Evolutionary conservation across 2,329 filamentous ascomycete genomes (phyloP), one percentile per base, ranked within the genome.

Genomic region (Diaporthe helianthi): DNA sequence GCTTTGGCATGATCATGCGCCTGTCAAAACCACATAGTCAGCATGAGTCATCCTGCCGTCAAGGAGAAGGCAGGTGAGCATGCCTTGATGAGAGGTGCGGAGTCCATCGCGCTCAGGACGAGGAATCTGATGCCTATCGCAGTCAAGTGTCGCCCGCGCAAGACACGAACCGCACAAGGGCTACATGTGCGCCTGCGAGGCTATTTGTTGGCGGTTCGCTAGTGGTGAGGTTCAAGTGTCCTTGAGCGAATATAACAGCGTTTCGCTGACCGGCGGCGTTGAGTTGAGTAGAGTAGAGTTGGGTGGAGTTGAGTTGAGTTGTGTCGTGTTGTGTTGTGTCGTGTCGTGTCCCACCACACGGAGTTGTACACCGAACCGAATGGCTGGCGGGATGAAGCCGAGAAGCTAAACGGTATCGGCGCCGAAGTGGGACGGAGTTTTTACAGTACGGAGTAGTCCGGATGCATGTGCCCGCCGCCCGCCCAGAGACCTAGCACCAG

Each of bases 1-100:
- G 93, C 94, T 75, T 90, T 90, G 63, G 93, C 94, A 81, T 98
- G 94, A 74, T 95, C 91, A 80, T 97, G 93, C 72, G 94, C 95
- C 89, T 95, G 74, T 65, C 55, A 54, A 24, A 60, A 60, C 60
- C 9, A n/a, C n/a, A n/a, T 17, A 38, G 69, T 77, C 69, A 78
- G 75, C 47, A 52, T 72, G 64, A 72, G 54, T 67, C 68, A 44
- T 64, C 51, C 61, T 36, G n/a, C 54, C 69, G 65, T 7, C 17
- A 65, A 36, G 51, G 13, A 22, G 52, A 55, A 31, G 47, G 53
- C 29, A n/a, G 41, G 38, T 33, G 29, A 44, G 51, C 77, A 69
- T 83, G 90, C 90, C 82, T 91, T 84, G 75, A 86, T 90, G 73
- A 94, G 80, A 52, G 90, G 86, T 68, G 92, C 87, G 36, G 86